phyloP scores from a whole-genome alignment of 164 flowering plant genomes.

The Echeveria elegans region DNA sequence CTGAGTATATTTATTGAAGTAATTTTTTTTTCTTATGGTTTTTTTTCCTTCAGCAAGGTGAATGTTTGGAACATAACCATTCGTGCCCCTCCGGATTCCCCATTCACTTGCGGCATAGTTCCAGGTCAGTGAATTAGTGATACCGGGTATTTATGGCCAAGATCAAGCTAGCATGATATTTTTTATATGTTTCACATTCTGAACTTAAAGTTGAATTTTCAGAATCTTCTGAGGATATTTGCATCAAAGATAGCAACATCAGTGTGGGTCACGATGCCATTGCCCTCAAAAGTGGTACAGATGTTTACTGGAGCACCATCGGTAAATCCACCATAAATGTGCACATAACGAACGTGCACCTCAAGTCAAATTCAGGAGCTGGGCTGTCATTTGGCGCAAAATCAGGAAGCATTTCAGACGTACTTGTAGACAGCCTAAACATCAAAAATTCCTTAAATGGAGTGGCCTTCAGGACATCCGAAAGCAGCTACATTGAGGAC shows the following conservation, averaged over 20 bases:
- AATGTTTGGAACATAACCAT: conserved; percentile 45
- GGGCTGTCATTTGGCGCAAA: conserved; percentile 61
- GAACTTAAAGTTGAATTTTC: conserved; percentile 12
- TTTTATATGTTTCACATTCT: neutral
- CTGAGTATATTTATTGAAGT: conserved; percentile 20
- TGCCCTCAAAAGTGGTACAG: conserved; percentile 78
- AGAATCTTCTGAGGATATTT: conserved; percentile 56
- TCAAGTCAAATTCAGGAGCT: conserved; percentile 39
- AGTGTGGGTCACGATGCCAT: conserved; percentile 54
- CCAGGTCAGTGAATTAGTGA: conserved; percentile 45
- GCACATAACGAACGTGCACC: conserved; percentile 29
- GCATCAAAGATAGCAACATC: conserved; percentile 61
- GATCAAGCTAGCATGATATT: neutral
- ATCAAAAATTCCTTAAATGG: conserved; percentile 35
- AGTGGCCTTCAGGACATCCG: conserved; percentile 36
- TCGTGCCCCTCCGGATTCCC: conserved; percentile 63
- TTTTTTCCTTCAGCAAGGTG: conserved; percentile 46
- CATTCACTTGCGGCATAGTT: conserved; percentile 67
- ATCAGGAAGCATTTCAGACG: conserved; percentile 66
- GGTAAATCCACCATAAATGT: conserved; percentile 42
- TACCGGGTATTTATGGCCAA: neutral
- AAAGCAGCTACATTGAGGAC: conserved; percentile 44
- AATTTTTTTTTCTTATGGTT: conserved; percentile 25
- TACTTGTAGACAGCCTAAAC: conserved; percentile 30
- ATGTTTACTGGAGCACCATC: conserved; percentile 59